A percentile compares a stretch with the other conserved stretches of the same genome.
Conservation (phyloP, 2,329 filamentous ascomycete species). For the Trichoderma polysporum region DNA sequence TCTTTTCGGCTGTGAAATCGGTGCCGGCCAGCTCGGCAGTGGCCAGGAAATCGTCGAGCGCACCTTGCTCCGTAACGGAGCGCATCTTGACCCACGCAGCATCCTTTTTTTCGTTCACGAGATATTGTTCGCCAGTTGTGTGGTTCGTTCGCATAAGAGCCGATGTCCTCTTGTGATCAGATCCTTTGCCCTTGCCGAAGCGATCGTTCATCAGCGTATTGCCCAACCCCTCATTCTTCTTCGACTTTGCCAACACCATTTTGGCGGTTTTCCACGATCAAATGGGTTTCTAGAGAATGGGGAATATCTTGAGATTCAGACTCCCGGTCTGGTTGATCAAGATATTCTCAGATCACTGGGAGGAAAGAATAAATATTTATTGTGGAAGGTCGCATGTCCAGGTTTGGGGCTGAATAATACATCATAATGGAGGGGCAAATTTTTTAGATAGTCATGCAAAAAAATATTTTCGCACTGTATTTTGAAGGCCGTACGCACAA, state of each 20-base stretch:
- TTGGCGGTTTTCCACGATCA: slow-evolving; percentile 31
- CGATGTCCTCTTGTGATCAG: slow-evolving; percentile 70
- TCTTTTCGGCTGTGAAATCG: slow-evolving; percentile 97
- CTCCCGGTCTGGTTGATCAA: neutral
- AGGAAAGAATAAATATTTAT: slow-evolving; percentile 10
- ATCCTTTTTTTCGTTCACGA: slow-evolving; percentile 87
- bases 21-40: slow-evolving; percentile 97
- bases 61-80: slow-evolving; percentile 94
- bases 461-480: slow-evolving; percentile 32
- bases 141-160: slow-evolving; percentile 69
- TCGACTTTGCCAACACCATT: slow-evolving; percentile 78
- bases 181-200: slow-evolving; percentile 88
- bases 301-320: neutral
- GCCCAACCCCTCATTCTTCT: slow-evolving; percentile 90
- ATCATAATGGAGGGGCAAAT: slow-evolving; percentile 51
- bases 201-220: slow-evolving; percentile 99
- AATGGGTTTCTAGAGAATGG: neutral
- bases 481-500: neutral
- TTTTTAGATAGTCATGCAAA: slow-evolving; percentile 32
- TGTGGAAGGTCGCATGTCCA: slow-evolving; percentile 16
- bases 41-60: slow-evolving; percentile 92
- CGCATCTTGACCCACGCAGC: slow-evolving; percentile 99
- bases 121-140: slow-evolving; percentile 81
- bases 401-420: slow-evolving; percentile 37
- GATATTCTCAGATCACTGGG: neutral